Evolutionary conservation across 1,139 yeast genomes (phyloP).

Genomic region (Candida tropicalis): DNA sequence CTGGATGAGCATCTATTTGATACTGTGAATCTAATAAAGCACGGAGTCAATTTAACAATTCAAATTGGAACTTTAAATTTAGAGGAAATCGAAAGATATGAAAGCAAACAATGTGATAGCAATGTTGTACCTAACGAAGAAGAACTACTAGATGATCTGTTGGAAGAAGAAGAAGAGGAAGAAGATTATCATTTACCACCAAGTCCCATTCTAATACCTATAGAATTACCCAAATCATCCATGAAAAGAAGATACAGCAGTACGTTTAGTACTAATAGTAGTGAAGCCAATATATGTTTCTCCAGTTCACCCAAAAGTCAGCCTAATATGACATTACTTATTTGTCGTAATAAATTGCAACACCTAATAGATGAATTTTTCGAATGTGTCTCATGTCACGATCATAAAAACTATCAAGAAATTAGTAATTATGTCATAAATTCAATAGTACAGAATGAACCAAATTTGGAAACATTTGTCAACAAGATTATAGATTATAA

Average conservation of each 20-base stretch:
- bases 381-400: conserved; percentile 11
- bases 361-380: conserved; percentile 16
- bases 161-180: conserved; percentile 2
- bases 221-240: conserved; percentile 15
- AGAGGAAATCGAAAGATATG: conserved; percentile 7
- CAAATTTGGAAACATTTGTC: conserved; percentile 14
- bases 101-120: not conserved
- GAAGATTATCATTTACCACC: conserved; percentile 14
- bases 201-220: conserved; percentile 16
- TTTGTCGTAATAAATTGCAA: conserved; percentile 14
- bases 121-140: conserved; percentile 1
- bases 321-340: conserved; percentile 6
- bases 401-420: conserved; percentile 11
- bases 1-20: conserved; percentile 16
- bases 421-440: conserved; percentile 16
- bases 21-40: conserved; percentile 15
- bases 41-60: conserved; percentile 17
- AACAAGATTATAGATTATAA: conserved; percentile 16
- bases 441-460: conserved; percentile 19
- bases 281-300: not conserved
- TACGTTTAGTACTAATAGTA: not conserved
- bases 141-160: conserved; percentile 3
- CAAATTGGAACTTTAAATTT: conserved; percentile 11
- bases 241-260: conserved; percentile 10
- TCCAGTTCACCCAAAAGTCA: conserved; percentile 1